Base-by-base conservation (phyloP, 31 red algal species). In the Endocladia muricata region DNA sequence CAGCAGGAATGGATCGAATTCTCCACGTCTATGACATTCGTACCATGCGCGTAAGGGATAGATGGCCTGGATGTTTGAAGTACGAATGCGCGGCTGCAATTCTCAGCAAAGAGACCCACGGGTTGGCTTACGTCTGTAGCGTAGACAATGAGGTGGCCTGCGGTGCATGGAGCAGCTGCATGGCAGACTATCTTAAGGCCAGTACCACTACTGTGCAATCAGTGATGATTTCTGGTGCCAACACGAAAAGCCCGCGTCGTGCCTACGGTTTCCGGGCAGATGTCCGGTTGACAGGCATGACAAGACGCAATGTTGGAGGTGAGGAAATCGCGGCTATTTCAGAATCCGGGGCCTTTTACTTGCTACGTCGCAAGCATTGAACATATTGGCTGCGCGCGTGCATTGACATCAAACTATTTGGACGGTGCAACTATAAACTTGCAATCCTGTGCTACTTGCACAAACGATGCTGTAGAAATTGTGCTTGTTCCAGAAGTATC, bases 61-160 rank as follows among this genome's bases (percentile, higher is more conserved):
- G 80, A 0, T 92, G 89, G 89, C 3, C 68, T 2, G 52, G 63
- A 1, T 84, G 89, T 49, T 40, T 86, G 25, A 85, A 86, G 68
- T 85, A 92, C 41, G 89, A 74, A 0, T 37, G 49, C 40, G 81
- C 75, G 9, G 88, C 61, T 9, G 34, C 70, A 28, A 26, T 67
- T 37, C 30, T 91, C 31, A 74, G 88, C 43, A 52, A 52, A 17
- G 56, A 69, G 35, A 62, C 76, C 64, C 15, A 31, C 28, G 78
- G 80, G 17, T 78, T 84, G 73, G 70, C 67, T 13, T 91, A 81
- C 15, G 78, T 91, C 43, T 59, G 67, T 51, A 66, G 79, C 29
- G 78, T 78, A 15, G 88, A 84, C 39, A 91, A 91, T 40, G 88
- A 91, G 57, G 61, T 91, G 37, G 77, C 79, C 30, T 84, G 78